A percentile compares a stretch with the other conserved stretches of the same genome.
phyloP scores from a whole-genome alignment of 2,329 filamentous ascomycete genomes.

The Diaporthe sp. region DNA sequence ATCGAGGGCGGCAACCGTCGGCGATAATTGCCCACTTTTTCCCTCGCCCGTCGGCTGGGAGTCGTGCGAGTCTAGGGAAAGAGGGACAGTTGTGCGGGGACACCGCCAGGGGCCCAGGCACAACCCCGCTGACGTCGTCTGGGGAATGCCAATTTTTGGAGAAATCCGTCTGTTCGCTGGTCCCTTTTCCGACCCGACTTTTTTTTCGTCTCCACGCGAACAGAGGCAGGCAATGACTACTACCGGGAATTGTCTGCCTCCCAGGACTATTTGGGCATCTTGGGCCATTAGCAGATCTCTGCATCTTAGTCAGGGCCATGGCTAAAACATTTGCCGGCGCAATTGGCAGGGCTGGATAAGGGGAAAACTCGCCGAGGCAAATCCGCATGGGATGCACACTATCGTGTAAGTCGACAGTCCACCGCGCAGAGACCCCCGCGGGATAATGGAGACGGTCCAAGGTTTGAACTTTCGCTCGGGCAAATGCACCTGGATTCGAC shows the following conservation, averaged over 20 bases:
- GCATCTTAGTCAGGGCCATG: not conserved
- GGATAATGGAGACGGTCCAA: slow-evolving; percentile 37
- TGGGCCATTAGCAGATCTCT: not conserved
- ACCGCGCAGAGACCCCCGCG: slow-evolving; percentile 34
- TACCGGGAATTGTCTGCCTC: not conserved
- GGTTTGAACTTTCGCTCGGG: slow-evolving; percentile 14
- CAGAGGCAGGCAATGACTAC: not conserved
- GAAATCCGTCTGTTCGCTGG: slow-evolving; percentile 20
- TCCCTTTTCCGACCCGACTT: slow-evolving; percentile 28
- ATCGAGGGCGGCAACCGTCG: slow-evolving; percentile 31
- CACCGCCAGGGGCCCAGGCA: not conserved
- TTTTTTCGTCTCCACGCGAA: slow-evolving; percentile 2
- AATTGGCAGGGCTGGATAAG: not conserved
- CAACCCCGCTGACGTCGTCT: slow-evolving; percentile 35
- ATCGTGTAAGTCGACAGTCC: slow-evolving; percentile 35
- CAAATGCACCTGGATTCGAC: slow-evolving; percentile 19
- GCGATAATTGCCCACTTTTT: slow-evolving; percentile 38
- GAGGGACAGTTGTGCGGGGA: slow-evolving; percentile 20
- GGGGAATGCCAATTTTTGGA: slow-evolving; percentile 21
- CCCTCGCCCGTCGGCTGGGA: not conserved
- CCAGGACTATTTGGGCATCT: not conserved
- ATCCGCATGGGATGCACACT: not conserved
- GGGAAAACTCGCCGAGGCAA: slow-evolving; percentile 10
- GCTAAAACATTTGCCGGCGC: not conserved
- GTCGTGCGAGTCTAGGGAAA: not conserved